phyloP scores from a whole-genome alignment of 2,329 filamentous ascomycete genomes.

The Sordariomycetes sp. region DNA sequence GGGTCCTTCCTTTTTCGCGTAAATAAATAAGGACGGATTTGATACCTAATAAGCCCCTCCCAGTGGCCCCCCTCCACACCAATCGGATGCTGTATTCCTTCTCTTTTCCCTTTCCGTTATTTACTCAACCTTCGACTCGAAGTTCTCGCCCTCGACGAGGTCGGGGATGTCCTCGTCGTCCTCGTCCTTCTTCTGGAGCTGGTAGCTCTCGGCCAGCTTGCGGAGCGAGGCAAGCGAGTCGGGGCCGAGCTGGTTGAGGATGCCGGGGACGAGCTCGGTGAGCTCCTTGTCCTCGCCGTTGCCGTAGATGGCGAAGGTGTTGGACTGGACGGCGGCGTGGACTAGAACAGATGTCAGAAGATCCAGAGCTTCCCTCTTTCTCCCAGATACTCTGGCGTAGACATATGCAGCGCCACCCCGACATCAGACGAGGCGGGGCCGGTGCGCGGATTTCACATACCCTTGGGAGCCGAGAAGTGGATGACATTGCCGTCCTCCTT shows the following conservation, averaged over 20 bases:
- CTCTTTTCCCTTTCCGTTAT: constrained; percentile 7
- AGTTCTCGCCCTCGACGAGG: constrained; percentile 93
- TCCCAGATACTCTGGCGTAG: not conserved
- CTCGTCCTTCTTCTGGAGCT: constrained; percentile 79
- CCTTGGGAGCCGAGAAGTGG: constrained; percentile 96
- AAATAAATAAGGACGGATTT: not conserved
- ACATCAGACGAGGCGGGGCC: not conserved
- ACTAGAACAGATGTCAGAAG: constrained; percentile 39
- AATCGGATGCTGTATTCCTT: not conserved
- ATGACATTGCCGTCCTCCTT: constrained; percentile 99
- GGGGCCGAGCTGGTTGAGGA: constrained; percentile 98
- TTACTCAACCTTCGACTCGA: constrained; percentile 96
- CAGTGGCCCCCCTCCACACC: not conserved
- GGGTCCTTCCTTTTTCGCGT: not conserved
- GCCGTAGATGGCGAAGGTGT: constrained; percentile 99
- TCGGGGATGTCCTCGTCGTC: constrained; percentile 94
- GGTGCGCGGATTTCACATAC: constrained; percentile 34
- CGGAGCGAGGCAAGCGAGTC: constrained; percentile 95
- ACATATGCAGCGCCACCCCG: not conserved
- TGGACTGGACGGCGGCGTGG: constrained; percentile 90
- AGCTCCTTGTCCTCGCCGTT: constrained; percentile 99
- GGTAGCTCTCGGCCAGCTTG: constrained; percentile 98
- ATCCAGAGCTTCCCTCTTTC: not conserved
- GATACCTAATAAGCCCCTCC: not conserved
- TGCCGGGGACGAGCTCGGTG: constrained; percentile 96